Conservation (phyloP, 371 early-diverging fungal genomes). For the Mortierella sp. region DNA sequence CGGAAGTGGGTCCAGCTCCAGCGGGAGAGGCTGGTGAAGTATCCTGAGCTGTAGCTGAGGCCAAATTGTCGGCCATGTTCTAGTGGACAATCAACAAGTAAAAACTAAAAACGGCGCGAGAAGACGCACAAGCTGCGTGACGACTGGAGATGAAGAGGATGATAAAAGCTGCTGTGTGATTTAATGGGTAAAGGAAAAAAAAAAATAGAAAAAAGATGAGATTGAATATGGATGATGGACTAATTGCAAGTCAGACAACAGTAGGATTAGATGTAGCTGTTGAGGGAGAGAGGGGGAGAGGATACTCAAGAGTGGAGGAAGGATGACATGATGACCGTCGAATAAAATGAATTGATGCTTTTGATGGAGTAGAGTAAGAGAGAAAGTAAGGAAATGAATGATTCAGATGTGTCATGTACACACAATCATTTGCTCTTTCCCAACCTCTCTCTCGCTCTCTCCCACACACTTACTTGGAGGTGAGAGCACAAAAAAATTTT, state of each 20-base stretch:
- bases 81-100: background rate
- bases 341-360: no score
- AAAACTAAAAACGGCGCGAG: constrained; percentile 1
- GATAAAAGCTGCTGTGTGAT: background rate
- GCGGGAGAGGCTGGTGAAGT: constrained; percentile 24
- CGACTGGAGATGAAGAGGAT: constrained; percentile 6
- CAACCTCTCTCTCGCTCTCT: no score
- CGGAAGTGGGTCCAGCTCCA: constrained; percentile 10
- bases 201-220: background rate
- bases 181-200: background rate
- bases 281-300: background rate
- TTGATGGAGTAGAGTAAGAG: no score
- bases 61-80: constrained; percentile 49
- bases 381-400: no score
- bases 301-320: background rate
- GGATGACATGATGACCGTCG: no score
- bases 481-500: no score
- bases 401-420: no score
- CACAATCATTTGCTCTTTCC: no score
- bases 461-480: no score
- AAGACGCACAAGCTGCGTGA: background rate
- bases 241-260: background rate
- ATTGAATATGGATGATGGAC: background rate
- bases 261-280: background rate
- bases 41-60: constrained; percentile 34